Percentiles rank a stretch among this genome's conserved stretches.
phyloP scores from a whole-genome alignment of 2,329 filamentous ascomycete genomes.

The Fusarium sp. region DNA sequence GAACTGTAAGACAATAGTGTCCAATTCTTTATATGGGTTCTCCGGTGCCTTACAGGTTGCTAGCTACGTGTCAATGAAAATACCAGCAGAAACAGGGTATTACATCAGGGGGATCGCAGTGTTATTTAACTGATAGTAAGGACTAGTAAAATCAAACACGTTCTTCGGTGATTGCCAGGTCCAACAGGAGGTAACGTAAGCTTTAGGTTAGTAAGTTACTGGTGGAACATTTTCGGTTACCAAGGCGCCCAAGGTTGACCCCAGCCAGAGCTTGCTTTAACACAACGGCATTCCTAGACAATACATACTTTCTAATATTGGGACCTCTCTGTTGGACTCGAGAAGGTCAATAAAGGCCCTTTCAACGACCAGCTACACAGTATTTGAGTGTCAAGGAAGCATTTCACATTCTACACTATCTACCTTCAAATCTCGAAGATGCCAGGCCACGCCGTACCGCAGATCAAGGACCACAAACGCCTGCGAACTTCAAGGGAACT shows the following conservation, averaged over 20 bases:
- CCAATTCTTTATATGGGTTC: no score
- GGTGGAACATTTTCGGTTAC: not conserved
- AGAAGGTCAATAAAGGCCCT: accelerated
- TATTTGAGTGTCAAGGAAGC: not conserved
- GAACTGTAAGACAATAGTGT: no score
- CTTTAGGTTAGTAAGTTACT: not conserved
- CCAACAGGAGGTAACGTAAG: not conserved
- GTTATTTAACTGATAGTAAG: no score
- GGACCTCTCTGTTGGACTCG: not conserved
- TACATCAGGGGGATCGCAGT: not conserved
- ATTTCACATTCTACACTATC: not conserved
- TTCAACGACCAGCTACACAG: accelerated
- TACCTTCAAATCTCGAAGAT: not conserved
- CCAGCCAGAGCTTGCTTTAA: not conserved
- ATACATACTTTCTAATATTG: not conserved
- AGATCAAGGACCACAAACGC: not conserved
- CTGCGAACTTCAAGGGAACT: not conserved
- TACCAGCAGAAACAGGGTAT: not conserved
- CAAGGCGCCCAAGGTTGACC: not conserved
- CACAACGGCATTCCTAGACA: not conserved
- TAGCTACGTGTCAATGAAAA: not conserved
- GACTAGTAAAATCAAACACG: not conserved
- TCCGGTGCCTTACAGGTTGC: no score
- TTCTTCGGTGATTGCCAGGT: not conserved
- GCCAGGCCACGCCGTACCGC: not conserved